Evolutionary conservation across 768 basidiomycete species (phyloP), one percentile per base, ranked within the genome.

Genomic region (Antrodiella citrinella): DNA sequence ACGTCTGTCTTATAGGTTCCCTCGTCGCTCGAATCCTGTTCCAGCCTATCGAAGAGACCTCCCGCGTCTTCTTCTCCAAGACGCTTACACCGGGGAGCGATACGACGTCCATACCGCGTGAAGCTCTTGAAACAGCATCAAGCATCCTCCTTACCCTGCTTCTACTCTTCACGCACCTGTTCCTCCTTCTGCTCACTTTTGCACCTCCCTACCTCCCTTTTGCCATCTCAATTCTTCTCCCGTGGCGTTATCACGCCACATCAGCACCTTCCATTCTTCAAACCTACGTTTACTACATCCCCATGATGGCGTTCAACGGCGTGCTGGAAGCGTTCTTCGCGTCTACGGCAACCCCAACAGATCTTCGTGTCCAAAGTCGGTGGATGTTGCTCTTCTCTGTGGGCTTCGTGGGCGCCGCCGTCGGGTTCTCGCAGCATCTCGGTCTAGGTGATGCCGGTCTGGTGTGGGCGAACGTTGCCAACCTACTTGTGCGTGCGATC

Each of bases 21-120:
- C 76, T 98, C 12, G 70, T 96, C 21, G 95, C 93, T 4, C 83
- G 96, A 15, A 86, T 98, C 51, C 61, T 94, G 21, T 95, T 98
- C 62, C 95, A 97, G 58, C 96, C 96, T 0, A 79, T 97, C 21
- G 96, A 99, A 66, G 96, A 99, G 67, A 86, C 89, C 1, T 78
- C 86, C 1, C 82, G 94, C 1, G 73, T 97, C 2, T 91, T 84
- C 67, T 97, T 96, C 67, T 93, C 95, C 1, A 84, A 73, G 48
- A 75, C 71, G 51, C 72, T 70, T 53, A 78, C 64, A 50, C 62
- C 58, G 7, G 54, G 55, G 45, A 3, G 19, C 47, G 19, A 25
- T 50, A 0, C 41, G 3, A 26, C 47, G 2, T 35, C 30, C 7
- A 35, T 35, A 35, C 40, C 50, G 22, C 42, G 49, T 19, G 43